These are phyloP conservation scores for Trichoderma pleuroti DNA, from an alignment of 2,329 filamentous ascomycete genomes.

Conservation along the genomic window DNA sequence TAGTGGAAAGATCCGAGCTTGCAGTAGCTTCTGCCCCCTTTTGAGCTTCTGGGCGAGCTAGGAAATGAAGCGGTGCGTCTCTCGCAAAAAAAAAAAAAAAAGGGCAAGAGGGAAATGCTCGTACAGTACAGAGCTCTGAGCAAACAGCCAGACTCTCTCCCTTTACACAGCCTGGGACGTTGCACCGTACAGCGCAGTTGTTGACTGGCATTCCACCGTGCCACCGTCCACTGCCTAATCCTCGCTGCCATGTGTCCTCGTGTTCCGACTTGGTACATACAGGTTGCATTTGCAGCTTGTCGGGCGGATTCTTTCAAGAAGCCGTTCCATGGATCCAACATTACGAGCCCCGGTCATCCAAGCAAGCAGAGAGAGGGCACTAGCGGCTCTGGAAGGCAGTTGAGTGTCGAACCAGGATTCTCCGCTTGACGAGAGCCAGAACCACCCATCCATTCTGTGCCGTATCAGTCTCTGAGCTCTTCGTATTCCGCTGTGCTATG, in stretches of 20 bases:
- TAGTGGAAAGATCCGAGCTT: slow-evolving; percentile 19
- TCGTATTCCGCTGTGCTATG: slow-evolving; percentile 17
- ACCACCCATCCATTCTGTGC: slow-evolving; percentile 8
- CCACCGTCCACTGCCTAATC: background rate
- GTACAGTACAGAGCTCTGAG: background rate
- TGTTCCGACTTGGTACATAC: background rate
- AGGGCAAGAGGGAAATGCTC: background rate
- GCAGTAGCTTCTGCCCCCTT: slow-evolving; percentile 6
- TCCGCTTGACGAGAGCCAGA: slow-evolving; percentile 8
- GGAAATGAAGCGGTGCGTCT: slow-evolving; percentile 17
- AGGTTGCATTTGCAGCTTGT: background rate
- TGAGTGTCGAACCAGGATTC: slow-evolving; percentile 5
- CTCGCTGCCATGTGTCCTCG: background rate
- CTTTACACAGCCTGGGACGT: background rate
- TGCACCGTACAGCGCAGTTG: background rate
- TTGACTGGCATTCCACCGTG: background rate
- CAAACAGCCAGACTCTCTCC: background rate
- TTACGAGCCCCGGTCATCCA: slow-evolving; percentile 4
- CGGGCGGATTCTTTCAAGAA: background rate
- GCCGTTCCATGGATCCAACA: slow-evolving; percentile 3
- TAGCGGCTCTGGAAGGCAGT: background rate
- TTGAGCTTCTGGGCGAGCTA: background rate
- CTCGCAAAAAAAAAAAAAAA: background rate
- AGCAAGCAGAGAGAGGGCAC: background rate
- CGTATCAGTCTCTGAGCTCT: slow-evolving; percentile 8